Base-by-base conservation (phyloP, 257 asterid genomes). In the Scutellaria barbata region DNA sequence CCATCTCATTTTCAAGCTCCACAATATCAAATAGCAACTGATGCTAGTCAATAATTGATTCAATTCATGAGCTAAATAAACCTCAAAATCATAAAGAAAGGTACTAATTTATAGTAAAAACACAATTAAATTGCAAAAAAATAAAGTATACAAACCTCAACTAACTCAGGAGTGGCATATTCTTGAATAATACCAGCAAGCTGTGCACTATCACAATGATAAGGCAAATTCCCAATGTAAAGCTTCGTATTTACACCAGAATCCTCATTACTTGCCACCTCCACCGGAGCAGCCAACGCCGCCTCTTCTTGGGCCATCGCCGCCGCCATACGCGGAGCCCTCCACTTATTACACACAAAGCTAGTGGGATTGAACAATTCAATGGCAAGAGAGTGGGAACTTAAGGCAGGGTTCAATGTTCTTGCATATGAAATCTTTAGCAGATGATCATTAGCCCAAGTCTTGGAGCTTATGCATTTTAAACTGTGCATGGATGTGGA, bases 181-280 rank as follows among this genome's bases (percentile, higher is more conserved):
- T 88, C 90, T 78, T 91, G 98, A 79, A 91, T 81, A 18, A 94
- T 84, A 14, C 97, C 98, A 69, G 97, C 98, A 72, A 94, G 97
- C 68, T 94, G 96, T 25, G 97, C 87, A 81, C 97, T 90, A 54
- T 94, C 97, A 71, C 92, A 89, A 65, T 60, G 78, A 61, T 94
- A 94, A 1, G 98, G 97, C 89, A 94, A 89, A 61, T 91, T 94
- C 50, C 98, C 97, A 64, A 94, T 82, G 73, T 94, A 94, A 68
- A 91, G 90, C 92, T 91, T 94, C 12, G 96, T 87, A 69, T 77
- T 89, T 6, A 41, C 81, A 10, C 62, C 58, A 40, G 71, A 52
- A 69, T 51, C 60, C 73, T 74, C 81, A 13, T 61, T 85, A 35
- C 53, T 33, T 9, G 68, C 11, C 47, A 7, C 84, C 71, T 60